Evolutionary conservation across 1,284 basidiomycete species (phyloP), one percentile per base, ranked within the genome.

Genomic region (Ustilago nuda): DNA sequence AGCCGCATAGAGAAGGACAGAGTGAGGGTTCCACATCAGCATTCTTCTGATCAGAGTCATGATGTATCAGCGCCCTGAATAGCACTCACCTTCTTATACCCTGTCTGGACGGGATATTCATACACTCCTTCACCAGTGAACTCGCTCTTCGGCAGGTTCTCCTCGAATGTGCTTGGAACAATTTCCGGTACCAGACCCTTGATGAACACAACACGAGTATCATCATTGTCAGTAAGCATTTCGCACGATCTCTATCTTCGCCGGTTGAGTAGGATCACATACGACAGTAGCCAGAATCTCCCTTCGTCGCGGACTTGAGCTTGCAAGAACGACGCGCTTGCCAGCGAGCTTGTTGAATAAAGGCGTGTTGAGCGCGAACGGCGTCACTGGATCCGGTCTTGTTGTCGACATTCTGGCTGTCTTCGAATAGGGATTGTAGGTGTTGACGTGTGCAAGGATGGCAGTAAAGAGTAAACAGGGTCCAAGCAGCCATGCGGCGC

Each of bases 61-160:
- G 23, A 27, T 27, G 23, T 27, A 27, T 27, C 23, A 27, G 23
- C 23, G 12, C 3, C 8, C 19, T 19, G 43, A 0, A 7, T 2
- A 30, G 30, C 12, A 60, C 73, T 43, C 4, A 68, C 73, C 88
- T 98, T 98, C 77, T 95, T 92, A 2, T 91, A 91, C 2, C 94
- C 94, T 0, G 95, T 98, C 8, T 95, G 91, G 6, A 97, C 93
- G 0, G 95, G 94, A 85, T 99, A 98, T 84, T 97, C 94, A 67
- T 94, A 93, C 17, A 79, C 75, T 4, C 93, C 89, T 72, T 93
- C 90, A 32, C 91, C 90, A 66, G 92, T 82, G 67, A 87, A 98
- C 3, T 90, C 89, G 19, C 87, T 87, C 55, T 92, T 88, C 0
- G 90, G 88, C 15, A 98, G 87, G 81, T 95, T 88, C 86, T 98